Evolutionary conservation across 352 stramenopile genomes (phyloP), one percentile per base, ranked within the genome.

Genomic region (Globisporangium viniferum): DNA sequence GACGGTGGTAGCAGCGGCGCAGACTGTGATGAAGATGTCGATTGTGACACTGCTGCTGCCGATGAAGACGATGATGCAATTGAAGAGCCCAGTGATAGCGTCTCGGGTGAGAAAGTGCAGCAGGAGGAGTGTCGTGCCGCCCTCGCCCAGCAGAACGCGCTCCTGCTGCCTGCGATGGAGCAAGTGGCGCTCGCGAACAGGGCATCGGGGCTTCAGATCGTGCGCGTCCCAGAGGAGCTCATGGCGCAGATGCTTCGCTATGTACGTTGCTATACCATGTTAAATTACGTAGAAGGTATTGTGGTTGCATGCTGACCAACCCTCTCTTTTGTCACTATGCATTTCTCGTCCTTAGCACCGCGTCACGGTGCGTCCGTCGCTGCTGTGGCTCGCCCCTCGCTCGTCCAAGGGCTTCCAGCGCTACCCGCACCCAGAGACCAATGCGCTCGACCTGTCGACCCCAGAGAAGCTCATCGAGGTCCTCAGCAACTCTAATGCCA

Each of bases 341-440:
- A 14, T 51, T 22, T n/a, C 57, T 39, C 57, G 35, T 56, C 24
- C 24, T 24, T 24, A 89, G 82, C 82, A 91, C 61, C 67, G 81
- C 55, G 63, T 91, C 5, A 67, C 74, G 15, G 63, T 72, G 51
- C 77, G 69, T 20, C 80, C 82, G 29, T 85, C 80, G 62, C 68
- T 91, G 31, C 64, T 89, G 65, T 91, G 79, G 77, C 63, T 91
- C 2, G 74, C 80, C 27, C 76, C 78, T 54, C 75, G 82, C 15
- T 62, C 75, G 1, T 75, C 75, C 2, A 69, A 67, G 3, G 59
- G 64, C 15, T 89, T 91, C 73, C 82, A 91, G 73, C 82, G 82
- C 18, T 88, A 76, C 56, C 74, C 80, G 18, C 78, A 86, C 54
- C 62, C 73, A 5, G 73, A 84, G 41, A 85, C 74, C 60, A 91